A percentile compares a stretch with the other conserved stretches of the same genome.
Conservation (phyloP, 108 stramenopile species). For the Fragilaria crotonensis region DNA sequence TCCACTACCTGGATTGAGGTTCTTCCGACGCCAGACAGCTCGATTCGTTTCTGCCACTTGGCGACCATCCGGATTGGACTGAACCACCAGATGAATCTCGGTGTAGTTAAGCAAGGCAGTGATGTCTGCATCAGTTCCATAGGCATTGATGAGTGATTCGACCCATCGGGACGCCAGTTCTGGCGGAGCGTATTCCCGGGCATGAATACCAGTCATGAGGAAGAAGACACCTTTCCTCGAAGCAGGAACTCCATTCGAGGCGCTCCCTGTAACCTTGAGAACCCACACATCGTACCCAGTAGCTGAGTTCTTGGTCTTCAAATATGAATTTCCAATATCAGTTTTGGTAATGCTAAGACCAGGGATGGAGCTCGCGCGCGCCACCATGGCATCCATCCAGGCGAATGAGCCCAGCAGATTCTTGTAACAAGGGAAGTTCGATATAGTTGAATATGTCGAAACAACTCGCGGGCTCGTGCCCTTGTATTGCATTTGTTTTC, state of each 20-base stretch:
- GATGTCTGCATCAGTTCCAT: slow-evolving; percentile 30
- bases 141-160: slow-evolving; percentile 12
- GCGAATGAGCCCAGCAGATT: slow-evolving; percentile 2
- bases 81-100: slow-evolving; percentile 37
- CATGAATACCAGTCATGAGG: slow-evolving; percentile 30
- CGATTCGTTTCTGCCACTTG: slow-evolving; percentile 28
- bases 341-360: slow-evolving; percentile 1
- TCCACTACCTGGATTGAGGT: slow-evolving; percentile 18
- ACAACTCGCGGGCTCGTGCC: background rate
- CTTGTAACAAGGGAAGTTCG: slow-evolving; percentile 11
- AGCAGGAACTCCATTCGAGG: background rate
- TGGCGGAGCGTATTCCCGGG: slow-evolving; percentile 48
- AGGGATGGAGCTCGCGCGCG: background rate
- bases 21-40: slow-evolving; percentile 28
- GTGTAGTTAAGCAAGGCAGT: slow-evolving; percentile 31
- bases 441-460: background rate
- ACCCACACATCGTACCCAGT: slow-evolving; percentile 36
- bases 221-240: background rate
- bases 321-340: slow-evolving; percentile 34
- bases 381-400: slow-evolving; percentile 8
- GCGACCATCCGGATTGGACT: slow-evolving; percentile 58
- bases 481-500: background rate
- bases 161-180: slow-evolving; percentile 34
- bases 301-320: slow-evolving; percentile 4
- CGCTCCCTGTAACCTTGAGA: slow-evolving; percentile 26